Evolutionary conservation across 768 basidiomycete genomes (phyloP), one percentile per base, ranked within the genome.

Genomic region (Tubosaeta sp.): DNA sequence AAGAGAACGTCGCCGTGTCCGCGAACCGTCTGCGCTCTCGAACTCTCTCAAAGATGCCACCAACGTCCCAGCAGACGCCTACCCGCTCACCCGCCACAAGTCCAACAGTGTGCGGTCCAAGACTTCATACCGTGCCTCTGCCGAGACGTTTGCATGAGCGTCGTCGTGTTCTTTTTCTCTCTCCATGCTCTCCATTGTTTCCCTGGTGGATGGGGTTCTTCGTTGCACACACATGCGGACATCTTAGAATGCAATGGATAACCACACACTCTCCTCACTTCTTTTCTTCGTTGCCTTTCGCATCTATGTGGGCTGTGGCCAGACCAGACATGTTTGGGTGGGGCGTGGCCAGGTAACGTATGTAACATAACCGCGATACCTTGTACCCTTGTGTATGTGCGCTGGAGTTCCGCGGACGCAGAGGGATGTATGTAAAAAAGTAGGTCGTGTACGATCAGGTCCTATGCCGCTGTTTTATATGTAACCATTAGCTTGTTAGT

Each of bases 21-120:
- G 59, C 22, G 63, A 67, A 38, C 29, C 46, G 7, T 31, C 55
- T 22, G 18, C 48, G 38, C 21, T 54, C 2, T 48, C 59, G 36
- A 57, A 46, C 34, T 64, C 65, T 34, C 60, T 68, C 54, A 63
- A 59, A 54, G 67, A 68, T 24, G 44, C 66, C 40, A 68, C 64
- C 42, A 65, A 68, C 35, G 66, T 49, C 21, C 44, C 52, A 8
- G 35, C 34, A 1, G 64, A 69, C 1, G 24, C 46, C 11, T 54
- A 59, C 43, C 45, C 60, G 27, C 57, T 61, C 45, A 19, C 49
- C 3, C 68, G 66, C 5, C 52, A 58, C 43, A 46, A 44, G 38
- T 56, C 58, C n/a, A 48, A 53, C 40, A 66, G 53, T 13, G 25
- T 22, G n/a, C 49, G 44, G 59, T 48, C 52, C 31, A 60, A 54